These are phyloP conservation scores for Condylostoma magnum DNA, from an alignment of 169 alveolate species.

Conservation along the genomic window DNA sequence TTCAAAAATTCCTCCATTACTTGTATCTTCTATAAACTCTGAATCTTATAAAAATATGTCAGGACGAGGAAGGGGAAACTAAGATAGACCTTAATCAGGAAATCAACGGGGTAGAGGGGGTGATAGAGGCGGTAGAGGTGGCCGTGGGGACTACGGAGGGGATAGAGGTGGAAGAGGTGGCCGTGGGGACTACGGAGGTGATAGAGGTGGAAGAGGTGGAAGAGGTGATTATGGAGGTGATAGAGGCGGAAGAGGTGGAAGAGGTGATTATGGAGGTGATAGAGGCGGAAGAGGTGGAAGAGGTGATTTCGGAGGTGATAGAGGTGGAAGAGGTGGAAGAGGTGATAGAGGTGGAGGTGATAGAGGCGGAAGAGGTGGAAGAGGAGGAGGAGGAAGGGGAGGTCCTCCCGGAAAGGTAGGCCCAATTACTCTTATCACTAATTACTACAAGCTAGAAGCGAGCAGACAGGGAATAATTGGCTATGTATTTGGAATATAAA, in stretches of 20 bases:
- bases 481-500: too few species aligned
- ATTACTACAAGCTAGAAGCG: too few species aligned
- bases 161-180: background rate
- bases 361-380: background rate
- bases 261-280: background rate
- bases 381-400: background rate
- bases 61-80: too few species aligned
- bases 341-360: background rate
- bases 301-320: background rate
- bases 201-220: background rate
- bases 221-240: background rate
- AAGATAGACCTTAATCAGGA: too few species aligned
- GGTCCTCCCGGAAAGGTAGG: too few species aligned
- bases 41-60: too few species aligned
- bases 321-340: background rate
- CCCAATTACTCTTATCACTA: too few species aligned
- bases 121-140: too few species aligned
- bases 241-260: background rate
- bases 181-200: background rate
- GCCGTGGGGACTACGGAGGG: background rate
- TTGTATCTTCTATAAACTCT: too few species aligned
- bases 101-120: too few species aligned
- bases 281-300: background rate
- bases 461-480: too few species aligned
- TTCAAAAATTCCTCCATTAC: too few species aligned